A percentile compares a stretch with the other conserved stretches of the same genome.
These are phyloP conservation scores for Cardamine occulta DNA, from an alignment of 345 rosid genomes.

Conservation along the genomic window DNA sequence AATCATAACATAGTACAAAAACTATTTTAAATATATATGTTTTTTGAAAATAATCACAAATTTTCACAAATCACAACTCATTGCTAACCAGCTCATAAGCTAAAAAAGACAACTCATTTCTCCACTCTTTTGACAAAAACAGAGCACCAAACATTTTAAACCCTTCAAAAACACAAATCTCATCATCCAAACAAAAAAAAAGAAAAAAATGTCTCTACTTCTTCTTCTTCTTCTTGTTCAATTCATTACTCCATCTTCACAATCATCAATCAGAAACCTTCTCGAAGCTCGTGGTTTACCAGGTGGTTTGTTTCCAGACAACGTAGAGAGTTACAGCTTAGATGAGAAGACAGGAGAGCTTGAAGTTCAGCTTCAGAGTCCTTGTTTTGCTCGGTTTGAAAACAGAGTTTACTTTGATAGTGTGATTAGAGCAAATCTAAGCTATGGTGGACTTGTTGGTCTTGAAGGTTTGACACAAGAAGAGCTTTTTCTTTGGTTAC, in stretches of 20 bases:
- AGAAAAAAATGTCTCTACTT: conserved; percentile 47
- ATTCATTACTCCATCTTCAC: conserved; percentile 26
- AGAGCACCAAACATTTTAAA: conserved; percentile 39
- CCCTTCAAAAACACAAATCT: conserved; percentile 41
- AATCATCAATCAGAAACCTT: conserved; percentile 57
- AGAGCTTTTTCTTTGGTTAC: conserved; percentile 89
- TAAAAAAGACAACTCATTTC: conserved; percentile 40
- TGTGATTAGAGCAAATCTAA: conserved; percentile 74
- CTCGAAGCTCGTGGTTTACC: conserved; percentile 81
- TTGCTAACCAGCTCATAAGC: conserved; percentile 46
- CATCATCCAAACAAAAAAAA: neutral
- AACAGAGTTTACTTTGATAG: conserved; percentile 70
- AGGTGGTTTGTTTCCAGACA: conserved; percentile 75
- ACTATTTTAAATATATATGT: neutral
- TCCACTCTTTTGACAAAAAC: conserved; percentile 47
- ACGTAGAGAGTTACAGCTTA: conserved; percentile 61
- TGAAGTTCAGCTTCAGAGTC: conserved; percentile 63
- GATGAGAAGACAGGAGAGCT: conserved; percentile 60
- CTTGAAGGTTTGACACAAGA: conserved; percentile 76
- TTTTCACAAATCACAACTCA: conserved; percentile 32
- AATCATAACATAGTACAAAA: conserved; percentile 11
- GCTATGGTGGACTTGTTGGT: conserved; percentile 82
- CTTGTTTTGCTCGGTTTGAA: conserved; percentile 81
- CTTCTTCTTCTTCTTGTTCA: conserved; percentile 41
- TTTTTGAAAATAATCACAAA: conserved; percentile 4